phyloP scores from a whole-genome alignment of 2,329 filamentous ascomycete species.

The Penicillium vulpinum region DNA sequence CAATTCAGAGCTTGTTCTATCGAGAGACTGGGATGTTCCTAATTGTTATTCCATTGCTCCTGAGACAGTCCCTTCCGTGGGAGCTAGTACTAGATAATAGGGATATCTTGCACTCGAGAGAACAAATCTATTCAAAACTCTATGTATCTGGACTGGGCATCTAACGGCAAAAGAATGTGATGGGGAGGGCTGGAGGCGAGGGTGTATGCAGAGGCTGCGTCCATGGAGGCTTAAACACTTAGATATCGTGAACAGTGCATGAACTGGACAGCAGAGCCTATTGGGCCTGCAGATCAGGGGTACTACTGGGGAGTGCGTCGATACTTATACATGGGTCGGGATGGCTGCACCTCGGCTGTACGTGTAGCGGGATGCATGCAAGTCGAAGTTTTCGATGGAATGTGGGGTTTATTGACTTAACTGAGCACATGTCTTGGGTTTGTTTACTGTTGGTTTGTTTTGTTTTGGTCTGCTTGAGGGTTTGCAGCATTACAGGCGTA shows the following conservation, averaged over 20 bases:
- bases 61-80: not conserved
- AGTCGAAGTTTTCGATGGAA: constrained; percentile 27
- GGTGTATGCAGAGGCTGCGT: constrained; percentile 13
- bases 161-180: constrained; percentile 22
- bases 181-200: constrained; percentile 16
- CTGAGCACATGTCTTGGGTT: constrained; percentile 4
- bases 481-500: too few relatives aligned
- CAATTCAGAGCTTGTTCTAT: not conserved
- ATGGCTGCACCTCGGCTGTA: constrained; percentile 9
- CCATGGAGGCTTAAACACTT: constrained; percentile 1
- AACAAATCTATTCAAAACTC: not conserved
- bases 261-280: constrained; percentile 4
- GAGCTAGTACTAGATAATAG: not conserved
- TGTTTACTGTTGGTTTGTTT: too few relatives aligned
- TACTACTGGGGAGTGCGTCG: constrained; percentile 4
- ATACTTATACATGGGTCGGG: constrained; percentile 21
- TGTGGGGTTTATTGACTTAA: constrained; percentile 18
- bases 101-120: not conserved
- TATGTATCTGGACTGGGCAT: constrained; percentile 4
- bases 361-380: constrained; percentile 25
- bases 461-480: not conserved
- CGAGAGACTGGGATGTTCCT: not conserved
- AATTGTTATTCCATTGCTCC: not conserved
- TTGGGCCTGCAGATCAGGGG: constrained; percentile 23
- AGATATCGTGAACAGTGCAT: constrained; percentile 7